A percentile compares a stretch with the other conserved stretches of the same genome.
phyloP scores from a whole-genome alignment of 345 rosid genomes.

The Bruguiera parviflora region DNA sequence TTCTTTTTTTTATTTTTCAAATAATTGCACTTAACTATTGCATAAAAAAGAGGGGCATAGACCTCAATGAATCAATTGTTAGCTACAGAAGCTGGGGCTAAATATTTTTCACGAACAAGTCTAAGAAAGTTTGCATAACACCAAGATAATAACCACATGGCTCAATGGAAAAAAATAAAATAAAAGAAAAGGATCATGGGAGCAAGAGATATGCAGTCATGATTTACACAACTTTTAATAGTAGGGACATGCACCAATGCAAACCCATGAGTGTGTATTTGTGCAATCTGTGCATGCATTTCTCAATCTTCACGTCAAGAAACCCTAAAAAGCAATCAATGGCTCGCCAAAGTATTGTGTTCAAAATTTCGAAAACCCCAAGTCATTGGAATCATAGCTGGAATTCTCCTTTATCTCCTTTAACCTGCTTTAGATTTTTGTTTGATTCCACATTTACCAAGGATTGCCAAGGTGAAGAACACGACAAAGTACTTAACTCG shows the following conservation, averaged over 20 bases:
- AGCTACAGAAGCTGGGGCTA: no score
- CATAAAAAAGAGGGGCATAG: no score
- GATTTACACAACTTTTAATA: not conserved
- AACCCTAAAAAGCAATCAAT: conserved; percentile 20
- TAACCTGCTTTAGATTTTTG: conserved; percentile 27
- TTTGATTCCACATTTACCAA: conserved; percentile 38
- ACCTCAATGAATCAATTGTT: no score
- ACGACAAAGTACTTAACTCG: conserved; percentile 41
- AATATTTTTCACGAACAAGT: no score
- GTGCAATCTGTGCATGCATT: conserved; percentile 17
- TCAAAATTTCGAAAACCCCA: conserved; percentile 16
- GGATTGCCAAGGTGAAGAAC: conserved; percentile 45
- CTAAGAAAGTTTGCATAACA: no score
- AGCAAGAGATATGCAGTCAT: not conserved
- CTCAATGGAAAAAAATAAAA: no score
- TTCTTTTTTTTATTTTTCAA: no score
- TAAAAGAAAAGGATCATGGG: no score
- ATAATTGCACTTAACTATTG: no score
- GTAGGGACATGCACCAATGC: not conserved
- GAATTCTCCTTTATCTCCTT: conserved; percentile 36
- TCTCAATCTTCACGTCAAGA: conserved; percentile 19
- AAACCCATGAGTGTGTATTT: not conserved
- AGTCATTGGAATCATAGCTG: conserved; percentile 39
- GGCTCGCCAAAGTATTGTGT: conserved; percentile 17
- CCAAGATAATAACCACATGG: no score